Percentiles rank a stretch among this genome's conserved stretches.
These are phyloP conservation scores for Lentinula sp. DNA, from an alignment of 768 basidiomycete species.

Conservation along the genomic window DNA sequence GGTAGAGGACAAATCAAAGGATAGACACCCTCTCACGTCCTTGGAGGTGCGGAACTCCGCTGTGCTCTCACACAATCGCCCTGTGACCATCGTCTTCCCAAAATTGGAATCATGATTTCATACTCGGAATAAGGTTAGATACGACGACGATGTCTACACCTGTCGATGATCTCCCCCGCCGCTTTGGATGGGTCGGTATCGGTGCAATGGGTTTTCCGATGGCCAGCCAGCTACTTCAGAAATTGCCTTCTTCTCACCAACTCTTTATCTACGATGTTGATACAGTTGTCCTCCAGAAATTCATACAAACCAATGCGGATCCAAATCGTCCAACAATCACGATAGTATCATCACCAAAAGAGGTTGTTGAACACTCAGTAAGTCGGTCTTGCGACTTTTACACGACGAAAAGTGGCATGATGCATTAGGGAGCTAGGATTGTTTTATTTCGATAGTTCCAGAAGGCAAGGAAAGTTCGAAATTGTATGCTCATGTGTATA, in stretches of 20 bases:
- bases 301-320: constrained; percentile 16
- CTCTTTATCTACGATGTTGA: constrained; percentile 32
- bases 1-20: background rate
- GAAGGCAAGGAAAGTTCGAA: constrained; percentile 21
- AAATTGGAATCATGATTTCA: background rate
- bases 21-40: background rate
- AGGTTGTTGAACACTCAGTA: constrained; percentile 31
- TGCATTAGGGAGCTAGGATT: constrained; percentile 20
- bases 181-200: constrained; percentile 33
- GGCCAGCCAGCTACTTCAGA: constrained; percentile 28
- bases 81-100: background rate
- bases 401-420: background rate
- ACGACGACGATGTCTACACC: background rate
- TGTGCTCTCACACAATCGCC: background rate
- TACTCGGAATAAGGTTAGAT: background rate
- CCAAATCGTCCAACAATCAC: constrained; percentile 14
- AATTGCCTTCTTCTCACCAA: constrained; percentile 17
- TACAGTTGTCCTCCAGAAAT: constrained; percentile 17
- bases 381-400: constrained; percentile 6
- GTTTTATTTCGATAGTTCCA: constrained; percentile 34
- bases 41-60: background rate
- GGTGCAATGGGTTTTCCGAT: constrained; percentile 42
- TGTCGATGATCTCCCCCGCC: constrained; percentile 10
- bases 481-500: background rate
- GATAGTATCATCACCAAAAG: constrained; percentile 18